Evolutionary conservation across 1,139 yeast species (phyloP).

Genomic region (Zygosaccharomyces sapae): DNA sequence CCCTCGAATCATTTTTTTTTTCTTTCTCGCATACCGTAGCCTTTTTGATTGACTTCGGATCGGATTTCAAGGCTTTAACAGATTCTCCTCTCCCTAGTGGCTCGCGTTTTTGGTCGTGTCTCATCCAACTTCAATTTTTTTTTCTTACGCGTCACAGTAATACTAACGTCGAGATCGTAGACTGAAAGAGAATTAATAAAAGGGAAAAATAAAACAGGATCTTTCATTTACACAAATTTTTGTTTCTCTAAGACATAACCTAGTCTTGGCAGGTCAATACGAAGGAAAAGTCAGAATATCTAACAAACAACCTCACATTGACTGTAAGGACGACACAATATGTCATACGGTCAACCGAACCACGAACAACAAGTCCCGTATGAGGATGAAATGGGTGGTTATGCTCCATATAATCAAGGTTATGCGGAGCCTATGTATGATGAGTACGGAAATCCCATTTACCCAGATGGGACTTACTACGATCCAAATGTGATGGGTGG

Average conservation of each 20-base stretch:
- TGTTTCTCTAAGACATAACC: neutral
- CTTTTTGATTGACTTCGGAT: neutral
- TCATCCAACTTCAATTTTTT: neutral
- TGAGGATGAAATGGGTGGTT: constrained; percentile 17
- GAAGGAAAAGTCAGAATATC: neutral
- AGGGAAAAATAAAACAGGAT: neutral
- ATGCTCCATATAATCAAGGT: constrained; percentile 11
- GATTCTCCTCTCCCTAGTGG: neutral
- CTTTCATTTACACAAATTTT: neutral
- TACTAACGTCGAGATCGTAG: neutral
- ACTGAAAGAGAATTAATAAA: neutral
- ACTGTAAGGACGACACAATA: constrained; percentile 4
- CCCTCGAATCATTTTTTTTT: neutral
- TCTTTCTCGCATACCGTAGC: neutral
- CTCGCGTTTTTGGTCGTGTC: neutral
- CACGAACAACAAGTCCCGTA: constrained; percentile 12
- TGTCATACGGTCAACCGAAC: constrained; percentile 20
- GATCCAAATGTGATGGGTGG: constrained; percentile 15
- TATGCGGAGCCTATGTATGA: constrained; percentile 22
- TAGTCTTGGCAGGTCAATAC: neutral
- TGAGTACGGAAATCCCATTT: constrained; percentile 32
- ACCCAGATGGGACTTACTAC: constrained; percentile 19
- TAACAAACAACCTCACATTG: neutral
- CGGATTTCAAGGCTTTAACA: neutral
- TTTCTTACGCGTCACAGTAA: neutral